Evolutionary conservation across 345 rosid species (phyloP), one percentile per base, ranked within the genome.

Genomic region (Orychophragmus violaceus): DNA sequence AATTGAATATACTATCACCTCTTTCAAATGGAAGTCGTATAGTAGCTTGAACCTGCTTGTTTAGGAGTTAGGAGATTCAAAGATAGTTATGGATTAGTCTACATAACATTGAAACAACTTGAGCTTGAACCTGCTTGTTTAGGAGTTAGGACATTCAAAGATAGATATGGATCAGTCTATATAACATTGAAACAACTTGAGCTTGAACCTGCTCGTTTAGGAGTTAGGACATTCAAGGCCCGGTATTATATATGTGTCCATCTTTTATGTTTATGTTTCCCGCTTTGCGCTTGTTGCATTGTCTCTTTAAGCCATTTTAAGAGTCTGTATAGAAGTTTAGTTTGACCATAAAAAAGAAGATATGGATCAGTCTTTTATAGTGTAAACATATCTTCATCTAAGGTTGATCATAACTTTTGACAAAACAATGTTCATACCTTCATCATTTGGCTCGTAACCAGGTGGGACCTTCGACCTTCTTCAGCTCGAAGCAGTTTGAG

Each of bases 381-480:
- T 60, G 37, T 41, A 24, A 25, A 11, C 10, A 1, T 44, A 8
- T 68, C 2, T 14, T 75, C 53, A 32, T 17, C 19, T 55, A 6
- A 19, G 61, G 11, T 41, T 28, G 63, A 48, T 71, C 36, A 59
- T 59, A 6, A 36, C 17, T 42, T 58, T 35, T 25, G 58, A 19
- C 19, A 18, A 18, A 24, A 22, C 2, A 23, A 32, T 62, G 33
- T 23, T 33, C 54, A 23, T 55, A 39, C 23, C 56, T 41, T 49
- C 58, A 59, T 65, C n/a, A 39, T 54, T 60, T 57, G 72, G 44
- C 24, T 64, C n/a, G 9, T 14, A 53, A 52, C 6, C 81, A 94
- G 97, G 97, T 90, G 17, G 99, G 97, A 18, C 97, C 97, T 59
- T 88, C 99, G 0, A 93, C 99, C 13, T 93, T 93, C 82, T 93